Evolutionary conservation across 345 rosid genomes (phyloP).

Genomic region (Gossypium herbaceum): DNA sequence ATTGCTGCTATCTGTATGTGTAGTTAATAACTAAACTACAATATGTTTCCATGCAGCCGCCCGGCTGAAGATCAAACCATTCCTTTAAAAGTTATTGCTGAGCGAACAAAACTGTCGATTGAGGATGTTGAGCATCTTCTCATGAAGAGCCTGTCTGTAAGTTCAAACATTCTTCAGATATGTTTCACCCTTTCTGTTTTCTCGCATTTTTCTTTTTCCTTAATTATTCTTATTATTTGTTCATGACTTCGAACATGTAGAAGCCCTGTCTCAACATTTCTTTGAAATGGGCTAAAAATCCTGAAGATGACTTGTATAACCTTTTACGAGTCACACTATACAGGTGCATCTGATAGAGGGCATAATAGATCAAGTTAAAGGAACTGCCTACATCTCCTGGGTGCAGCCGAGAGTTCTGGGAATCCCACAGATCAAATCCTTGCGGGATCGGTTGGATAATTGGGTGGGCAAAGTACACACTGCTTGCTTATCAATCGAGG

Average conservation of each 20-base stretch:
- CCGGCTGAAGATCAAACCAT: conserved; percentile 94
- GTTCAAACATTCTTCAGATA: conserved; percentile 23
- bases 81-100: conserved; percentile 76
- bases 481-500: conserved; percentile 80
- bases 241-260: too few relatives aligned
- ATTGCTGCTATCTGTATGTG: not conserved
- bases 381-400: conserved; percentile 86
- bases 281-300: not conserved
- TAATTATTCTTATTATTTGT: not conserved
- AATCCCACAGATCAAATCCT: conserved; percentile 77
- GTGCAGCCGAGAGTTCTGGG: conserved; percentile 99
- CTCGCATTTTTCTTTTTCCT: not conserved
- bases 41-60: conserved; percentile 52
- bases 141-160: conserved; percentile 94
- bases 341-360: conserved; percentile 99
- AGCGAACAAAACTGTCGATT: conserved; percentile 75
- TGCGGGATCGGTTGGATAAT: conserved; percentile 70
- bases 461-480: conserved; percentile 88
- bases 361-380: conserved; percentile 90
- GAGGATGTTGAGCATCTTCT: conserved; percentile 96
- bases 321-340: not conserved
- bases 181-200: not conserved
- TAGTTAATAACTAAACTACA: conserved; percentile 12
- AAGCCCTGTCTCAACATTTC: too few relatives aligned
- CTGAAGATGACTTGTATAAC: not conserved